Evolutionary conservation across 495 filamentous ascomycete genomes (phyloP).

Genomic region (Jackrogersella multiformis): DNA sequence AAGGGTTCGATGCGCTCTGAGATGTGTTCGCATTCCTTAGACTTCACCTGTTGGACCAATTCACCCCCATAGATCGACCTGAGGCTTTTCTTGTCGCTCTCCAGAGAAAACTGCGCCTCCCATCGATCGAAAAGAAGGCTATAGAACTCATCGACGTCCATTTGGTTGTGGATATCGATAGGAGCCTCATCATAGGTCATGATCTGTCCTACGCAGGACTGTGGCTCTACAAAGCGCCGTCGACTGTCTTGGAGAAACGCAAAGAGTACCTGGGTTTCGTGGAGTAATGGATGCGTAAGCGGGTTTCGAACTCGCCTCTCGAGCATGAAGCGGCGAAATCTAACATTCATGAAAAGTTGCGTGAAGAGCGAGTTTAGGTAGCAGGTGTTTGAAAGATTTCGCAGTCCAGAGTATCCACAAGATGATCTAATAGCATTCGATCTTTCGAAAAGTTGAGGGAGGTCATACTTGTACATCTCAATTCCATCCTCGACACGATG

Average conservation of each 20-base stretch:
- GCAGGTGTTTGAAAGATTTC: conserved; percentile 94
- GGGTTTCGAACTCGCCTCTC: conserved; percentile 60
- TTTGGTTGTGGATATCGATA: conserved; percentile 90
- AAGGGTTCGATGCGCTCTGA: conserved; percentile 91
- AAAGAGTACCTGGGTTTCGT: conserved; percentile 83
- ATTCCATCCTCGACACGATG: conserved; percentile 48
- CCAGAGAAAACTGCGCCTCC: conserved; percentile 79
- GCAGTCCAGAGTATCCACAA: conserved; percentile 82
- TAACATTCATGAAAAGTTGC: conserved; percentile 95
- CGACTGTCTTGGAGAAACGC: conserved; percentile 84
- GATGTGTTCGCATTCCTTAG: conserved; percentile 92
- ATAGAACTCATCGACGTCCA: conserved; percentile 99
- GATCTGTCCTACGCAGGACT: conserved; percentile 75
- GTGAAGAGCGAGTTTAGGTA: conserved; percentile 96
- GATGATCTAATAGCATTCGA: conserved; percentile 73
- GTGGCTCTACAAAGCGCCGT: conserved; percentile 75
- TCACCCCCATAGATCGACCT: conserved; percentile 90
- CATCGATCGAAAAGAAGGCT: conserved; percentile 90
- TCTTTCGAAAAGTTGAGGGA: conserved; percentile 69
- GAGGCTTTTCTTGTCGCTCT: conserved; percentile 76
- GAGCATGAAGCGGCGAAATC: conserved; percentile 87
- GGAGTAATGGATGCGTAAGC: conserved; percentile 72
- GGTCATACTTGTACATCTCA: conserved; percentile 61
- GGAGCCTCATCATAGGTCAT: conserved; percentile 82
- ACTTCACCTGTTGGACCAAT: conserved; percentile 92